Conservation (phyloP, 768 basidiomycete species). For the Psilocybe cubensis region DNA sequence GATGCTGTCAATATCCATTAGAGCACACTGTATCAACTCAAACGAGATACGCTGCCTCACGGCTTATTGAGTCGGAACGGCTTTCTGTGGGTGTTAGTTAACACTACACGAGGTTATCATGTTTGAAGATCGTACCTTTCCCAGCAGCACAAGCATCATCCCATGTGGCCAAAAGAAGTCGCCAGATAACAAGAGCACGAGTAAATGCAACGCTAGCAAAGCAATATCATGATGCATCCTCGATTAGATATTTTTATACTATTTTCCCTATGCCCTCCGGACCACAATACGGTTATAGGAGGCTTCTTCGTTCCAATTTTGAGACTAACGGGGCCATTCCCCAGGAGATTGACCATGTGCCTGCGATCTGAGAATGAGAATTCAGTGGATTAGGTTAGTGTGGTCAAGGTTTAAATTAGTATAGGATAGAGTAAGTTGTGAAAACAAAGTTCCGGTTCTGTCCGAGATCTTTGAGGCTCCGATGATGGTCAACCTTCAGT, state of each 20-base stretch:
- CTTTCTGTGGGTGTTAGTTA: background rate
- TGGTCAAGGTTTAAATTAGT: too few relatives aligned
- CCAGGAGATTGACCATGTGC: background rate
- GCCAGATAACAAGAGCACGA: background rate
- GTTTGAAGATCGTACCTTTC: background rate
- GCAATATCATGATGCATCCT: background rate
- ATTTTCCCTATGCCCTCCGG: background rate
- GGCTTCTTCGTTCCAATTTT: background rate
- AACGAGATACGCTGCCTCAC: background rate
- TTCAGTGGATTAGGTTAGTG: too few relatives aligned
- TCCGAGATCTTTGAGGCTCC: too few relatives aligned
- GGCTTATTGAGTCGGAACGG: constrained; percentile 1
- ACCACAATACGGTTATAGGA: background rate
- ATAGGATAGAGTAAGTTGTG: too few relatives aligned
- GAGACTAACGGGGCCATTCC: background rate
- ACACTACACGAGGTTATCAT: constrained; percentile 2
- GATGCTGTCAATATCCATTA: background rate
- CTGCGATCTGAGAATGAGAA: too few relatives aligned
- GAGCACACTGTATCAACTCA: background rate
- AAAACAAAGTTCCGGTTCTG: too few relatives aligned
- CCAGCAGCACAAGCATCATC: background rate
- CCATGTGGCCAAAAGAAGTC: constrained; percentile 1
- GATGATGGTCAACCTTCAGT: too few relatives aligned
- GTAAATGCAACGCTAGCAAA: background rate
- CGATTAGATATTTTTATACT: background rate